Conservation (phyloP, 106 monocot genomes). For the Xerophyta viscosa region DNA sequence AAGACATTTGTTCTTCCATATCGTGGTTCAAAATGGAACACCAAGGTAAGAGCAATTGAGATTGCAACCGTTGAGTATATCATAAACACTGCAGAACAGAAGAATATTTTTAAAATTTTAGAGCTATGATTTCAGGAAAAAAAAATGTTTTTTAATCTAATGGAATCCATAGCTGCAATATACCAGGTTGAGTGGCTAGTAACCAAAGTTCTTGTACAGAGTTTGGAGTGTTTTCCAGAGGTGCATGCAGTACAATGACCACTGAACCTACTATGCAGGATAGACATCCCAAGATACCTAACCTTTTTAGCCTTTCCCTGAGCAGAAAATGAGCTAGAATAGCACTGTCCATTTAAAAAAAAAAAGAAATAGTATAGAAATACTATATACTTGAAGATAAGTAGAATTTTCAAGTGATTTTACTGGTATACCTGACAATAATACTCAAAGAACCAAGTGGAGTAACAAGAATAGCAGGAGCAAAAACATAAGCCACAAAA, state of each 20-base stretch:
- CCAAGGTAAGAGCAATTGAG: constrained; percentile 6
- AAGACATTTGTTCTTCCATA: constrained; percentile 22
- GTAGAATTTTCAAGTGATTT: neutral
- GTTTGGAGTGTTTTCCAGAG: constrained; percentile 12
- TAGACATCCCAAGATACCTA: constrained; percentile 19
- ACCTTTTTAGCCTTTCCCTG: constrained; percentile 13
- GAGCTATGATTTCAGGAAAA: too few species aligned
- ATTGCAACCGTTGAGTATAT: constrained; percentile 4
- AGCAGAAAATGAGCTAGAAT: constrained; percentile 22
- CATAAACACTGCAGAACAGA: constrained; percentile 12
- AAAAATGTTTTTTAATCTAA: too few species aligned
- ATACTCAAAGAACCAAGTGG: constrained; percentile 28
- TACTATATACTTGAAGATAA: neutral
- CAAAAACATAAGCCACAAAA: constrained; percentile 30
- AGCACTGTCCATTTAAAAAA: constrained; percentile 12
- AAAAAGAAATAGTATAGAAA: neutral
- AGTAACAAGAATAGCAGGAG: constrained; percentile 22
- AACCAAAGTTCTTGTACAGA: constrained; percentile 24
- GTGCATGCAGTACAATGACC: constrained; percentile 28
- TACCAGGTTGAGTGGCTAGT: constrained; percentile 26
- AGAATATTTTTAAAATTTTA: too few species aligned
- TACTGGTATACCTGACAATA: constrained; percentile 14
- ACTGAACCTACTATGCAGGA: constrained; percentile 28
- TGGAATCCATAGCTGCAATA: neutral
- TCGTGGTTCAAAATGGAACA: constrained; percentile 22